Evolutionary conservation across 2,329 filamentous ascomycete genomes (phyloP).

Genomic region (Chrysoporthe puriensis): DNA sequence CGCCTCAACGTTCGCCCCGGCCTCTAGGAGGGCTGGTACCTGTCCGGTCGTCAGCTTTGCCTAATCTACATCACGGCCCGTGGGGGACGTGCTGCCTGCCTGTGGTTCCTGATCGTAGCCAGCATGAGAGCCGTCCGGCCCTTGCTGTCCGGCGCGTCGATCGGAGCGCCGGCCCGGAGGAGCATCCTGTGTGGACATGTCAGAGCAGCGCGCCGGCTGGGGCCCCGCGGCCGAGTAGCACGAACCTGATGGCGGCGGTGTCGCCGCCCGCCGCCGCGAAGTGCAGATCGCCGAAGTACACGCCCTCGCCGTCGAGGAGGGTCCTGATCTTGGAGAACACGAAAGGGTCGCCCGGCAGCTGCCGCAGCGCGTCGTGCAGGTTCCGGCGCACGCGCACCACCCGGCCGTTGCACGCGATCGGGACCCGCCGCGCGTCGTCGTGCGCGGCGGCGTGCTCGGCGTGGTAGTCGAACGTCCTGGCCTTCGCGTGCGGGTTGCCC

Average conservation of each 20-base stretch:
- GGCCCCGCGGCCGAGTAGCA: neutral
- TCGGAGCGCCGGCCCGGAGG: neutral
- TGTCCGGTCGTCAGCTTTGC: neutral
- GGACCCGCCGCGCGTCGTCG: neutral
- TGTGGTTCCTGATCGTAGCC: neutral
- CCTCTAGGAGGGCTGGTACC: neutral
- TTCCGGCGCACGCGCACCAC: neutral
- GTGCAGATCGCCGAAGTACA: neutral
- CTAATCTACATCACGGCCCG: neutral
- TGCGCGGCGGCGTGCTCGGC: neutral
- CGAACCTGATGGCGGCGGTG: neutral
- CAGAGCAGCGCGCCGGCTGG: neutral
- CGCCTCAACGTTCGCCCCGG: neutral
- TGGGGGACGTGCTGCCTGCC: neutral
- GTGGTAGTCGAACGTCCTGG: neutral
- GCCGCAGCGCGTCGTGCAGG: neutral
- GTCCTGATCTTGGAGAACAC: conserved; percentile 1
- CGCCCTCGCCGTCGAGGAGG: neutral
- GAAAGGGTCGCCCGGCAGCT: neutral
- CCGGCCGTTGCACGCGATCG: neutral
- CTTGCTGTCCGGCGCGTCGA: neutral
- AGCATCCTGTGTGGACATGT: neutral
- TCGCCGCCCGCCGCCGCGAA: neutral
- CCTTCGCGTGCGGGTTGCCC: neutral
- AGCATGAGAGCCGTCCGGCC: neutral